Evolutionary conservation across 768 basidiomycete species (phyloP).

Genomic region (Lactarius evosmus): DNA sequence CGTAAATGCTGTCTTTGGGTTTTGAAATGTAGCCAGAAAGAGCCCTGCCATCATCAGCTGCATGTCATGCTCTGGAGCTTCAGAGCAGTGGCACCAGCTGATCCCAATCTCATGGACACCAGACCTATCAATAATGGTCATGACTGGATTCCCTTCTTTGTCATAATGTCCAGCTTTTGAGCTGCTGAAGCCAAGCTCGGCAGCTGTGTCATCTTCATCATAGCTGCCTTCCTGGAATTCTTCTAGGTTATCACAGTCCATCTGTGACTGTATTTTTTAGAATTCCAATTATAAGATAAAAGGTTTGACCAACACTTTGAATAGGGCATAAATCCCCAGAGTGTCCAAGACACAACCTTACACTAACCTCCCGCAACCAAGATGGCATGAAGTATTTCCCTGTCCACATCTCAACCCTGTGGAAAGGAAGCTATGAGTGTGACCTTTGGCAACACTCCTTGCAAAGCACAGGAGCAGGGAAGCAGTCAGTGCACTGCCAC

Average conservation of each 20-base stretch:
- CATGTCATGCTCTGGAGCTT: too few species aligned
- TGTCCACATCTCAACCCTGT: slow-evolving; percentile 1
- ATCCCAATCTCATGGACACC: slow-evolving; percentile 6
- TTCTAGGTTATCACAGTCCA: not conserved
- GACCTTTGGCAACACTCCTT: not conserved
- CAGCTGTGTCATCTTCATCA: not conserved
- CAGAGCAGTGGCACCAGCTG: not conserved
- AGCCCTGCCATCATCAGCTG: slow-evolving; percentile 7
- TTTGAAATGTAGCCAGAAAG: slow-evolving; percentile 4
- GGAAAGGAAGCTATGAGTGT: not conserved
- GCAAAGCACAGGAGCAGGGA: not conserved
- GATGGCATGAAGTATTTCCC: not conserved
- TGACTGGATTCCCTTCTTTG: not conserved
- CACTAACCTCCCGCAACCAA: slow-evolving; percentile 3
- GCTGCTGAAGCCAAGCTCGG: not conserved
- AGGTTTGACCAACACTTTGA: not conserved
- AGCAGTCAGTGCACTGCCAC: too few species aligned
- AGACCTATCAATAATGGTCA: slow-evolving; percentile 1
- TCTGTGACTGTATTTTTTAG: not conserved
- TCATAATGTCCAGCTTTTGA: too few species aligned
- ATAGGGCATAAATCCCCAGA: too few species aligned
- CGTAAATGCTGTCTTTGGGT: not conserved
- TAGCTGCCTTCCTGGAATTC: not conserved
- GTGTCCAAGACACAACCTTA: slow-evolving; percentile 5
- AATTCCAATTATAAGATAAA: not conserved